Conservation (phyloP, 345 rosid genomes). For the Lepidium sativum region DNA sequence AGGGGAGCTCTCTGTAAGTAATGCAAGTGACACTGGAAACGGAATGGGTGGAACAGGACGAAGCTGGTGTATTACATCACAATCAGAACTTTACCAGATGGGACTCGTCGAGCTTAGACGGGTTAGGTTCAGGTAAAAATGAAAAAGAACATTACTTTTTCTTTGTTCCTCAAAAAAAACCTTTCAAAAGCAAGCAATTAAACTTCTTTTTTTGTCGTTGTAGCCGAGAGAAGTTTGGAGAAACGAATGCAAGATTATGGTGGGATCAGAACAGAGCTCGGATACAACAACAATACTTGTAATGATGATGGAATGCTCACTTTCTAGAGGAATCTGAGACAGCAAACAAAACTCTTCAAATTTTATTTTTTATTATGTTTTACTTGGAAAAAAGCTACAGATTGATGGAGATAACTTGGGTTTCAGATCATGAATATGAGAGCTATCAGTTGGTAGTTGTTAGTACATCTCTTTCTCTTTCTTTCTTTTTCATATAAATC, state of each 20-base stretch:
- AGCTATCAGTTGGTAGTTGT: background rate
- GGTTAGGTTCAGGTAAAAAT: constrained; percentile 76
- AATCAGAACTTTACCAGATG: constrained; percentile 66
- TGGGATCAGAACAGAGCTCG: constrained; percentile 94
- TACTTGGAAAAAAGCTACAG: background rate
- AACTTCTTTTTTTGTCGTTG: constrained; percentile 12
- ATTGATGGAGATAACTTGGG: constrained; percentile 1
- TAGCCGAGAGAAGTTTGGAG: constrained; percentile 93
- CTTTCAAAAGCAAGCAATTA: background rate
- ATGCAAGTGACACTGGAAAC: constrained; percentile 90
- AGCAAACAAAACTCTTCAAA: background rate
- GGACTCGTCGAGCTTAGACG: constrained; percentile 88
- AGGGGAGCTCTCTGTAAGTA: constrained; percentile 73
- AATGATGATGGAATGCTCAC: constrained; percentile 20
- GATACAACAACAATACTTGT: constrained; percentile 87
- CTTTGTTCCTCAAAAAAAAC: background rate
- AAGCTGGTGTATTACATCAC: constrained; percentile 94
- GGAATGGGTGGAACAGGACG: constrained; percentile 97
- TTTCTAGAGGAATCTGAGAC: constrained; percentile 7
- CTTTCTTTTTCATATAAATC: background rate
- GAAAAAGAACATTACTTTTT: background rate
- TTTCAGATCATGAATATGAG: background rate
- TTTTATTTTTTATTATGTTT: background rate
- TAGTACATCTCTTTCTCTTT: background rate
- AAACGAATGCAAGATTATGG: constrained; percentile 84